Evolutionary conservation across 31 red algal species (phyloP), one percentile per base, ranked within the genome.

Genomic region (Asparagopsis taxiformis): DNA sequence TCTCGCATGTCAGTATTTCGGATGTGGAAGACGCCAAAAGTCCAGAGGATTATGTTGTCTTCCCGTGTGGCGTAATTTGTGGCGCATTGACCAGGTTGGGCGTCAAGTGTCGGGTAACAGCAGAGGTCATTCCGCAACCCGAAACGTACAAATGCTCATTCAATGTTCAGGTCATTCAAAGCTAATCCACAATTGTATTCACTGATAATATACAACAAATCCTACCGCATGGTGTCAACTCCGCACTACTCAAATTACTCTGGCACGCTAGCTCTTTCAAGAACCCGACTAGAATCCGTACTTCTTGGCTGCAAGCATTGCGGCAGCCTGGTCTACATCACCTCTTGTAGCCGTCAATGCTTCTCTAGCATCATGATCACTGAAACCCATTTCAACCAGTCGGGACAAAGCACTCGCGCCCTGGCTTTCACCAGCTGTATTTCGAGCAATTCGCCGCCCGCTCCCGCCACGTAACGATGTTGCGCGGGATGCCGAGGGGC

Each of bases 41-140:
- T 23, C 51, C 74, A 0, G 92, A 95, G 35, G 92, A 95, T 72
- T 90, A 78, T 67, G 79, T 90, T 7, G 77, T 90, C 3, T 95
- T 95, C 35, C 85, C 92, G 16, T 83, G 75, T 28, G 92, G 92
- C 1, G 49, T 95, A 4, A 75, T 95, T 39, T 90, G 84, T 43
- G 92, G 92, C 3, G 92, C 92, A 26, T 65, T 95, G 4, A 85
- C 60, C 4, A 29, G 85, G 31, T 39, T 95, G 23, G 92, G 92
- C 9, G 43, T 95, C 30, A 62, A 70, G 22, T 95, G 92, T 62
- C 39, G 82, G 23, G 92, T 95, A 20, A 75, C 79, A 0, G 84
- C 85, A 20, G 85, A 95, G 56, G 28, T 92, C 20, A 37, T 80
- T 54, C 73, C 85, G 0, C 43, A 71, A 3, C 55, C 70, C 3